Evolutionary conservation across 2,329 filamentous ascomycete species (phyloP).

Genomic region (Colletotrichum sp.): DNA sequence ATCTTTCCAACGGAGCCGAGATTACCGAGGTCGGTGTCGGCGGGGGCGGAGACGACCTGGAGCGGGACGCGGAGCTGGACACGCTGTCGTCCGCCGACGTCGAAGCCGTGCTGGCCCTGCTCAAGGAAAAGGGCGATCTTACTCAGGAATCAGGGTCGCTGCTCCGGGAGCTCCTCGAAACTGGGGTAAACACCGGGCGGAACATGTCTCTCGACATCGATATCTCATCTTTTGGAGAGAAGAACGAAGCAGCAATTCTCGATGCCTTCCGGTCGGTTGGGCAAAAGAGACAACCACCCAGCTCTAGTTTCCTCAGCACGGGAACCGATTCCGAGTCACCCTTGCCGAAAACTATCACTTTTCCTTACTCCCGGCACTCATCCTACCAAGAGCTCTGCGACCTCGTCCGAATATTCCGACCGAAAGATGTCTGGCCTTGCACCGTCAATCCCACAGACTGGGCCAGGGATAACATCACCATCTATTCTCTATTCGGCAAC

Average conservation of each 20-base stretch:
- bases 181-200: constrained; percentile 28
- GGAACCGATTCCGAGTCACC: background rate
- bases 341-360: constrained; percentile 56
- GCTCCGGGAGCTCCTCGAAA: constrained; percentile 18
- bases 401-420: constrained; percentile 71
- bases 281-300: constrained; percentile 22
- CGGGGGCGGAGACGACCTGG: constrained; percentile 78
- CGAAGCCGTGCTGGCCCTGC: constrained; percentile 46
- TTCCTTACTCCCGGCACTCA: constrained; percentile 90
- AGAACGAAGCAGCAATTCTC: constrained; percentile 30
- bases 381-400: constrained; percentile 81
- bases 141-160: constrained; percentile 23
- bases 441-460: constrained; percentile 71
- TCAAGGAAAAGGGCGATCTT: constrained; percentile 23
- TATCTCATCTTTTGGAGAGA: constrained; percentile 28
- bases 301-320: background rate
- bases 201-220: constrained; percentile 39
- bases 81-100: constrained; percentile 59
- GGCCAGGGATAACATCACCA: constrained; percentile 62
- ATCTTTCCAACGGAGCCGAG: constrained; percentile 62
- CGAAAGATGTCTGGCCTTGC: constrained; percentile 82
- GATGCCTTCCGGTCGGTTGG: constrained; percentile 28
- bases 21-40: constrained; percentile 78
- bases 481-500: constrained; percentile 73
- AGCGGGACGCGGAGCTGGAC: constrained; percentile 71